Conservation (phyloP, 805 yeast genomes). For the Candida ficus region DNA sequence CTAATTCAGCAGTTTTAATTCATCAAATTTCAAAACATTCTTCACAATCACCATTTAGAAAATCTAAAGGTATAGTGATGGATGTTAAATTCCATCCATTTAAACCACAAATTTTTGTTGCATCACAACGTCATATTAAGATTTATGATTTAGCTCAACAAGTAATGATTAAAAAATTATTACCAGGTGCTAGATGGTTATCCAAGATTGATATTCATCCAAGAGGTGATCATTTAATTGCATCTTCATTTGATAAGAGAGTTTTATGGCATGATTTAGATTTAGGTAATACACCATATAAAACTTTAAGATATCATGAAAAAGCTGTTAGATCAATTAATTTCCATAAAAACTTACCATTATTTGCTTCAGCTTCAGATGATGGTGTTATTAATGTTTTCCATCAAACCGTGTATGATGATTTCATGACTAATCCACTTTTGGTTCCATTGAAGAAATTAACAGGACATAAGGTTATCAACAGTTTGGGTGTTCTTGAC, state of each 20-base stretch:
- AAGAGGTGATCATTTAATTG: slow-evolving; percentile 89
- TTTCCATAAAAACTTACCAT: slow-evolving; percentile 85
- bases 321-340: slow-evolving; percentile 86
- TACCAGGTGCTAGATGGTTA: slow-evolving; percentile 96
- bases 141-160: slow-evolving; percentile 89
- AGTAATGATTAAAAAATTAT: slow-evolving; percentile 70
- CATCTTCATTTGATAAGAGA: slow-evolving; percentile 90
- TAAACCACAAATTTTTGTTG: slow-evolving; percentile 89
- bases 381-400: slow-evolving; percentile 91
- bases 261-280: slow-evolving; percentile 98
- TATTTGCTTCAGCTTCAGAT: slow-evolving; percentile 92
- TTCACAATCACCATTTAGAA: slow-evolving; percentile 92
- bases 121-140: slow-evolving; percentile 88
- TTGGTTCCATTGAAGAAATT: slow-evolving; percentile 93
- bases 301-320: slow-evolving; percentile 90
- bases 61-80: slow-evolving; percentile 89
- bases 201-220: slow-evolving; percentile 92
- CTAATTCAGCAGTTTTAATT: slow-evolving; percentile 81
- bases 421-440: slow-evolving; percentile 89
- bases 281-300: slow-evolving; percentile 82
- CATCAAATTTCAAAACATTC: slow-evolving; percentile 93
- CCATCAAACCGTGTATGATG: slow-evolving; percentile 96
- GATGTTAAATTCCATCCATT: slow-evolving; percentile 97
- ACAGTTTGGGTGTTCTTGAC: slow-evolving; percentile 81
- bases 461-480: slow-evolving; percentile 78